phyloP scores from a whole-genome alignment of 2,329 filamentous ascomycete genomes.

The Aspergillus ochraceoroseus region DNA sequence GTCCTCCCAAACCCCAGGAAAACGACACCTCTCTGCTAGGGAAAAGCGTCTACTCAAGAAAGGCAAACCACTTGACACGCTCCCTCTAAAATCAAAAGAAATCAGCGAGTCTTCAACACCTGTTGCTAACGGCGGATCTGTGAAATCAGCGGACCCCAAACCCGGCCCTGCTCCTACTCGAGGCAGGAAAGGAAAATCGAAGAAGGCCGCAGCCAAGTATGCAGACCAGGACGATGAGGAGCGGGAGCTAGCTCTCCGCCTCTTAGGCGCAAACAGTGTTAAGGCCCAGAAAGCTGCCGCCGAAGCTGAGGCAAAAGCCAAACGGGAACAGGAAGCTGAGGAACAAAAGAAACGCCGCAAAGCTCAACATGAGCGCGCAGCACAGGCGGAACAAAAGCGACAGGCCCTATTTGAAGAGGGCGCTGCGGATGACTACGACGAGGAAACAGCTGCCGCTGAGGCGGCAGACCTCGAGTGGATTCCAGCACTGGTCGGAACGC shows the following conservation, averaged over 20 bases:
- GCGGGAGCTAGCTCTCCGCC: slow-evolving; percentile 70
- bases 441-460: slow-evolving; percentile 45
- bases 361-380: slow-evolving; percentile 72
- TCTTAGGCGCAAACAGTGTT: slow-evolving; percentile 66
- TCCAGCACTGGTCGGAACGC: slow-evolving; percentile 64
- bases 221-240: slow-evolving; percentile 94
- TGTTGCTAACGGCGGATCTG: slow-evolving; percentile 15
- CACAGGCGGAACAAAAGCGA: slow-evolving; percentile 58
- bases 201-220: slow-evolving; percentile 85
- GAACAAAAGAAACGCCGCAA: slow-evolving; percentile 69
- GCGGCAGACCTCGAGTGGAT: slow-evolving; percentile 57
- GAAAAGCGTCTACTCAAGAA: slow-evolving; percentile 40
- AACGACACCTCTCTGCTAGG: slow-evolving; percentile 39
- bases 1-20: slow-evolving; percentile 17
- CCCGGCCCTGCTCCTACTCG: slow-evolving; percentile 44
- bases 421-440: slow-evolving; percentile 58
- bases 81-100: slow-evolving; percentile 7
- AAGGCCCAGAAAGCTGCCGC: slow-evolving; percentile 61
- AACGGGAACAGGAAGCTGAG: slow-evolving; percentile 66
- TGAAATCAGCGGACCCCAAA: slow-evolving; percentile 21
- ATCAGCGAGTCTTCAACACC: slow-evolving; percentile 17
- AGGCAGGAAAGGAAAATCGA: slow-evolving; percentile 75
- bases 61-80: slow-evolving; percentile 27
- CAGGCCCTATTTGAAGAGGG: slow-evolving; percentile 69
- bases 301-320: slow-evolving; percentile 56